Evolutionary conservation across 2,329 filamentous ascomycete genomes (phyloP), one percentile per base, ranked within the genome.

Genomic region (Trichoderma afroharzianum): DNA sequence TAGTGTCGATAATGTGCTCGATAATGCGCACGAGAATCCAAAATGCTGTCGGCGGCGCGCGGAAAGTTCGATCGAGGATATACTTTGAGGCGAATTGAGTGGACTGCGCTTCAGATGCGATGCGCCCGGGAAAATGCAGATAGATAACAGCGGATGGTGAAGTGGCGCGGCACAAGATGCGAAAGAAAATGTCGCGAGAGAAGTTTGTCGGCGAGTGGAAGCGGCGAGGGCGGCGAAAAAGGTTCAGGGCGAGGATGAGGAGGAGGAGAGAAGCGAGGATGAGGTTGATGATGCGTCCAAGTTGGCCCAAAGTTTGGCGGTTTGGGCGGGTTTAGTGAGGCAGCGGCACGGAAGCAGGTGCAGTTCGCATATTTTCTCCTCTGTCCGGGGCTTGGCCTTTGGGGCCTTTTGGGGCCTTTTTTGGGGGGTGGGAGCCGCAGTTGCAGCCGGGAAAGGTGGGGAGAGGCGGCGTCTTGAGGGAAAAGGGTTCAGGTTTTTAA

Each of bases 1-100:
- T 80, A 74, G n/a, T 71, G 74, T 24, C 18, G 43, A 12, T n/a
- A 43, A n/a, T 36, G 14, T 15, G 33, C 33, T 43, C 15, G 15
- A 55, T 47, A 11, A 24, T 53, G 47, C 47, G 47, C n/a, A 6
- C 47, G n/a, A 24, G 5, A 6, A 53, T 14, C 47, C 47, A 24
- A 7, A 24, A 53, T 5, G 47, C 21, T 24, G 47, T 21, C 47
- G 47, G 11, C 3, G 47, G 21, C 47, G 47, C 47, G 47, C 47
- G n/a, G 47, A 24, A 24, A 12, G 43, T 53, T 53, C 21, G 47
- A 24, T 53, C 9, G 21, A 14, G 11, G 21, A 12, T 24, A 53
- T 53, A 53, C n/a, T 24, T 53, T 53, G 47, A 6, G 47, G 47
- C 47, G 47, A 24, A 24, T 24, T 21, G 43, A n/a, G 43, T 11